Percentiles rank a stretch among this genome's conserved stretches.
phyloP scores from a whole-genome alignment of 768 basidiomycete genomes.

The Clitopilus hobsonii region DNA sequence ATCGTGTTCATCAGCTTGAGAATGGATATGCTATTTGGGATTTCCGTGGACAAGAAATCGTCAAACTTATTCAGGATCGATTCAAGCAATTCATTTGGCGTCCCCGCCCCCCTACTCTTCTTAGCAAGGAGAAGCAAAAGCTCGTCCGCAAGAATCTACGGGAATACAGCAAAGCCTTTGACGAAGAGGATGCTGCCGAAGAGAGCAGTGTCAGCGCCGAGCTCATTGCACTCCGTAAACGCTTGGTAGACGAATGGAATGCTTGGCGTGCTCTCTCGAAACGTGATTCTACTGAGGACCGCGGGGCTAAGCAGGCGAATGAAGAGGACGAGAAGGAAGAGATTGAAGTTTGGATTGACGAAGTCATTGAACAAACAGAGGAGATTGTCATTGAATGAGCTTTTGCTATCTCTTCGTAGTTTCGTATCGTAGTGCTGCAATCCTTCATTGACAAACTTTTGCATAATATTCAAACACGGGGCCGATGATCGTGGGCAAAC shows the following conservation, averaged over 20 bases:
- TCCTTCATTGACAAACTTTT: too few relatives aligned
- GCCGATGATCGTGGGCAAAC: too few relatives aligned
- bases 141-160: slow-evolving; percentile 83
- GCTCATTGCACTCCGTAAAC: slow-evolving; percentile 81
- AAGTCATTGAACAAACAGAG: slow-evolving; percentile 88
- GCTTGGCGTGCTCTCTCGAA: slow-evolving; percentile 83
- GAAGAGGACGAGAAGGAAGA: slow-evolving; percentile 67
- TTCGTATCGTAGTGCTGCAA: too few relatives aligned
- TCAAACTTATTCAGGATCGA: slow-evolving; percentile 82
- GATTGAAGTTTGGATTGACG: slow-evolving; percentile 92
- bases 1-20: slow-evolving; percentile 61
- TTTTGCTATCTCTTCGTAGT: too few relatives aligned
- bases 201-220: slow-evolving; percentile 94
- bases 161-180: slow-evolving; percentile 88
- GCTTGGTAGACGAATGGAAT: slow-evolving; percentile 98
- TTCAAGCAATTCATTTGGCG: slow-evolving; percentile 99
- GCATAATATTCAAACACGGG: too few relatives aligned
- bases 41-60: slow-evolving; percentile 94
- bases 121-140: slow-evolving; percentile 85
- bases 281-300: slow-evolving; percentile 59
- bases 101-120: slow-evolving; percentile 84
- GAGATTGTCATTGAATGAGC: slow-evolving; percentile 65
- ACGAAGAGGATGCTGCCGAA: slow-evolving; percentile 95
- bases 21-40: slow-evolving; percentile 97
- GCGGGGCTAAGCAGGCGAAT: slow-evolving; percentile 31